Evolutionary conservation across 2,329 filamentous ascomycete species (phyloP), one percentile per base, ranked within the genome.

Genomic region (Cordyceps militaris): DNA sequence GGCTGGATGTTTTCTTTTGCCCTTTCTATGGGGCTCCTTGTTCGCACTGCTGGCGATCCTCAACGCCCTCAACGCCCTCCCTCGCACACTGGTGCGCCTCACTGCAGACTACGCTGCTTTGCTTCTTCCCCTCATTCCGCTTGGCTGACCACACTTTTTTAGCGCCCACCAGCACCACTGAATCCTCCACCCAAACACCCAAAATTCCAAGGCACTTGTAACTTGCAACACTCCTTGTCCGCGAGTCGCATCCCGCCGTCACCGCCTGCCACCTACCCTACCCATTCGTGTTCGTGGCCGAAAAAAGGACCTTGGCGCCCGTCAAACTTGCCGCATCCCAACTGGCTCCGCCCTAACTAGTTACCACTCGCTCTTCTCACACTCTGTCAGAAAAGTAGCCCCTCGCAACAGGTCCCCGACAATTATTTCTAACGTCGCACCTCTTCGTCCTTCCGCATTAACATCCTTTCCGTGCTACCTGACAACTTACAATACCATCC

Each of bases 191-290:
- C 56, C 53, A 47, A 19, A 14, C 16, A 21, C 38, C 40, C 57
- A 30, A n/a, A 42, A 6, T 19, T 36, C 21, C 47, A 50, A 43
- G 43, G 38, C 53, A 55, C 44, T 23, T 26, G 43, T 11, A 36
- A 36, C 36, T 38, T 38, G 36, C 48, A 43, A 58, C 47, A 53
- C 56, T 53, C 51, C 53, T 26, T 46, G 44, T 32, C 32, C 46
- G 24, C 54, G 49, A 34, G 24, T 54, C 57, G 34, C 44, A 51
- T 24, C 40, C 53, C 46, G 56, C 60, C 61, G 61, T 64, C 62
- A 66, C 63, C 62, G 64, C 62, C 61, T 30, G 21, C 44, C 16
- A 46, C n/a, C 42, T 46, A 46, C 44, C 26, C 16, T 48, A 21
- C 32, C 50, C 32, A 52, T 34, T 34, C 36, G 19, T 21, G 30